Conservation (phyloP, 306 rosid species). For the Fragaria ananassa region DNA sequence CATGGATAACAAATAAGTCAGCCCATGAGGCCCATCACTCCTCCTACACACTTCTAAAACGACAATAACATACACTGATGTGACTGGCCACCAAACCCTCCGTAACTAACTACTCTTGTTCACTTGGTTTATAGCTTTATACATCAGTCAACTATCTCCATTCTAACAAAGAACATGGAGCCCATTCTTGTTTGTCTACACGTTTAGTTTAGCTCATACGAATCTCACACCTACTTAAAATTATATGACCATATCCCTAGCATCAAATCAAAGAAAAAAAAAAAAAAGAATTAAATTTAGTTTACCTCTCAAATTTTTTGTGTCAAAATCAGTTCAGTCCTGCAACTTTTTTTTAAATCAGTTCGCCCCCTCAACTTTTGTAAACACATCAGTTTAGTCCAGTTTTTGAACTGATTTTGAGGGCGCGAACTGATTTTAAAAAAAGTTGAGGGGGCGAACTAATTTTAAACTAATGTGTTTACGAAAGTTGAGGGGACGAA, state of each 20-base stretch:
- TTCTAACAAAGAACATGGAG: not conserved
- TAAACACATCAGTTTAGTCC: no score
- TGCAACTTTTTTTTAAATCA: no score
- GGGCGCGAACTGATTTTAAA: no score
- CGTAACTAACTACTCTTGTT: no score
- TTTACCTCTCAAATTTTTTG: no score
- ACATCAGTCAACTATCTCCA: not conserved
- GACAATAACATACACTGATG: not conserved
- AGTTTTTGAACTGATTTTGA: no score
- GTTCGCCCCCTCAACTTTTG: no score
- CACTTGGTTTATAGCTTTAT: not conserved
- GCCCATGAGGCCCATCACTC: not conserved
- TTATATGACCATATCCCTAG: not conserved
- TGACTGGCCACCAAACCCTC: not conserved
- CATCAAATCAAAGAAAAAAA: not conserved
- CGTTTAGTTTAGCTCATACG: not conserved
- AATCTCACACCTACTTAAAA: not conserved
- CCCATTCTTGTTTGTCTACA: not conserved
- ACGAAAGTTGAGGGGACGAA: no score
- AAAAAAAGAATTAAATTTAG: not conserved
- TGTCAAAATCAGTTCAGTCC: no score
- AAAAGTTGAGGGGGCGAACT: no score
- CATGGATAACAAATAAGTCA: not conserved
- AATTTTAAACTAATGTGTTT: no score
- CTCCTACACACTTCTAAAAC: not conserved